Evolutionary conservation across 441 rosid species (phyloP), one percentile per base, ranked within the genome.

Genomic region (Croton setiger): DNA sequence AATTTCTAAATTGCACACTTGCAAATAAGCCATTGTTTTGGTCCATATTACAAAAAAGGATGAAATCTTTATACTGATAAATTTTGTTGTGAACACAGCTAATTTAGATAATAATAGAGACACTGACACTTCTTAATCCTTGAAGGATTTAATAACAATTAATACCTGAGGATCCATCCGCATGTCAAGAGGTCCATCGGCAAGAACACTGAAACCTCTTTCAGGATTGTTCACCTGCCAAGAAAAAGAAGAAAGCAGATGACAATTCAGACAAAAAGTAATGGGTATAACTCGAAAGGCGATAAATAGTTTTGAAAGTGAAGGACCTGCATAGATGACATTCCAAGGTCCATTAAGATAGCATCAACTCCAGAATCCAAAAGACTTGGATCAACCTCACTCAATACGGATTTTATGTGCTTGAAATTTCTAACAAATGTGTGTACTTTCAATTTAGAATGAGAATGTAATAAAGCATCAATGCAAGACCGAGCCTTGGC

Each of bases 271-370:
- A 43, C 18, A 27, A 21, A 27, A 15, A 43, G n/a, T 7, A 41
- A 23, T 10, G 11, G 35, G 7, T 11, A 45, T 20, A 68, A 48
- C 48, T 23, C 39, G 39, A 2, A 52, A 37, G 51, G 56, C 8
- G 5, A 36, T 9, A 36, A 56, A 64, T 35, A 48, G 11, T 11
- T 54, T 23, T 33, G 10, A 45, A 48, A 36, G 8, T 8, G 31
- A 33, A 14, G 41, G 45, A 93, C 98, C 98, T 93, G 98, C 97
- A 94, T 94, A 12, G 98, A 94, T 60, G 98, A 91, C 92, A 91
- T 92, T 68, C 98, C 98, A 33, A 91, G 83, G 83, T 94, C 98
- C 98, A 94, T 88, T 55, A 91, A 84, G 68, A 94, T 91, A 63
- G 86, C 97, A 84, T 91, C 90, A 31, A 91, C 86, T 54, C 96